Evolutionary conservation across 75 land plant genomes (phyloP), one percentile per base, ranked within the genome.

Genomic region (Pinus taeda): DNA sequence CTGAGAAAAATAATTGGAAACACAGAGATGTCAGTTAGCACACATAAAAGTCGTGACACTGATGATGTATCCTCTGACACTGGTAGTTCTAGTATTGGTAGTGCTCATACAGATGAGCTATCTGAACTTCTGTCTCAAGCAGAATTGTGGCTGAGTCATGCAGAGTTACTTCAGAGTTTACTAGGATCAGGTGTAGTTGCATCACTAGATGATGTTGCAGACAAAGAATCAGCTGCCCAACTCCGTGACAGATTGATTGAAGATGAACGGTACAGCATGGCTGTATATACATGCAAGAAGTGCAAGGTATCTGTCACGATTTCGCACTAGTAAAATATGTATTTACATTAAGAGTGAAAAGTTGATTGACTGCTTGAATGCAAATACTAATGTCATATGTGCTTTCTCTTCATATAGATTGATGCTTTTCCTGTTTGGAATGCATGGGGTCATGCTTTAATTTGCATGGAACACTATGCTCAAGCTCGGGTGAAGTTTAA

Each of bases 361-460:
- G 17, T 3, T 59, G 9, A 39, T 65, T 15, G 36, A 9, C 30
- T 80, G 18, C 36, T 78, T 26, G 33, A 24, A 74, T 57, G 13
- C 7, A 15, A 26, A 57, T 26, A 1, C 0, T 5, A 20, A 17
- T 57, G 62, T 7, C n/a, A 4, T 17, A 71, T 53, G 0, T 14
- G 26, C 11, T 74, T 74, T 74, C 55, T 49, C 24, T 37, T 69
- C 9, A 14, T 42, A 49, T 89, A 97, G 99, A 87, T 97, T 83
- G 96, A 97, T 85, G 91, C 91, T 77, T 90, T 95, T 80, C 98
- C 93, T 45, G 99, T 95, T 14, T 97, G 99, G 99, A 97, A 87
- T 90, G 92, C 98, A 75, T 97, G 99, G 99, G 99, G 99, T 13
- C 91, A 90, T 81, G 99, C 99, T 66, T 88, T 97, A 71, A 83